Conservation (phyloP, 1,284 basidiomycete species). For the Ustilago hordei region DNA sequence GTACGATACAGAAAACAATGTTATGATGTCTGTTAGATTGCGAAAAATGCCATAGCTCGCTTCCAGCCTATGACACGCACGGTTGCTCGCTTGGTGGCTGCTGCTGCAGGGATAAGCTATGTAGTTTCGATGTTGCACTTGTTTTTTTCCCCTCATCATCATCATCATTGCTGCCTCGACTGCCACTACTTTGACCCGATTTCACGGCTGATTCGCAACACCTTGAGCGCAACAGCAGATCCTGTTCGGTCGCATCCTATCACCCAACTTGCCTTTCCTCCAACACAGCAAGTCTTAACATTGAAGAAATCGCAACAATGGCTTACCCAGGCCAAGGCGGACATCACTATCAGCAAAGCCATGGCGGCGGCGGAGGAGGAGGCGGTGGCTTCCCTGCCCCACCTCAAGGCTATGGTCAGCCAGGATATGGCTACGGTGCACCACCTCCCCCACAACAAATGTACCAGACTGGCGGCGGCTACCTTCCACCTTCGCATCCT, state of each 20-base stretch:
- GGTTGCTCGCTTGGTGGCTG: constrained; percentile 10
- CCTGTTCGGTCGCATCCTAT: no score
- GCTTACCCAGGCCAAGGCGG: constrained; percentile 62
- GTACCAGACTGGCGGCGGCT: constrained; percentile 27
- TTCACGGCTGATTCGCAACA: no score
- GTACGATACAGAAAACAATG: neutral
- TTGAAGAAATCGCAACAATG: constrained; percentile 26
- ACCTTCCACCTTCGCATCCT: constrained; percentile 39
- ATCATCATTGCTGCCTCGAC: no score
- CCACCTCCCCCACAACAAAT: constrained; percentile 33
- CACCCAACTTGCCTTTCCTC: neutral
- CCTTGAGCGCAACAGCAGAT: no score
- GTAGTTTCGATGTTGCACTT: no score
- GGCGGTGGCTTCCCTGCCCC: constrained; percentile 35
- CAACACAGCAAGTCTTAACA: neutral
- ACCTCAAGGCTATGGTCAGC: constrained; percentile 40
- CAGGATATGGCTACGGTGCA: constrained; percentile 47
- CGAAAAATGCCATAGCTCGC: neutral
- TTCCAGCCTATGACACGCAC: constrained; percentile 7
- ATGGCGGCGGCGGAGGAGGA: constrained; percentile 45
- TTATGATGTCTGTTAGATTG: no score
- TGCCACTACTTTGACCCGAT: no score
- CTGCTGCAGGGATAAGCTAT: neutral
- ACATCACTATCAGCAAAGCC: constrained; percentile 55
- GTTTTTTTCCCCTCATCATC: no score